These are phyloP conservation scores for Cyclotella choctawhatcheeana DNA, from an alignment of 108 stramenopile species.

Conservation along the genomic window DNA sequence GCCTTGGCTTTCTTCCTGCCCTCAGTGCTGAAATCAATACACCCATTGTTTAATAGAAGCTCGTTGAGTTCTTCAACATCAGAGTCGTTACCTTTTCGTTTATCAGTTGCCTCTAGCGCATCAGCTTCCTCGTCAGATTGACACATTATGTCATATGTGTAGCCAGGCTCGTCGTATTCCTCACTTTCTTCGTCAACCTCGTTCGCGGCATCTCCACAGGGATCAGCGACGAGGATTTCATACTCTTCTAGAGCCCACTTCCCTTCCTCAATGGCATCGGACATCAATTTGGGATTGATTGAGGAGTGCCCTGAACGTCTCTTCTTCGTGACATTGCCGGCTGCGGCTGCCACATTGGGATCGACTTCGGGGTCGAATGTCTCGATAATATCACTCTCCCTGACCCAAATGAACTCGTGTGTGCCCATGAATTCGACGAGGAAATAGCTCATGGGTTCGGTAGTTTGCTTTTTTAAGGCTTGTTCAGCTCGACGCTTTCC, in stretches of 20 bases:
- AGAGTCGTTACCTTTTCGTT: conserved; percentile 31
- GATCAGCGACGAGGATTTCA: conserved; percentile 62
- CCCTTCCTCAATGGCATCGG: conserved; percentile 79
- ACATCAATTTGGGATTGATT: conserved; percentile 68
- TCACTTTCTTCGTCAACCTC: conserved; percentile 65
- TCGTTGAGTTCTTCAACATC: conserved; percentile 82
- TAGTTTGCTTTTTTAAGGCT: conserved; percentile 62
- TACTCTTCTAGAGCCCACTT: conserved; percentile 75
- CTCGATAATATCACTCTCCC: conserved; percentile 85
- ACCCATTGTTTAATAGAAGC: conserved; percentile 75
- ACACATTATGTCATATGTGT: conserved; percentile 67
- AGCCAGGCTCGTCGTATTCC: conserved; percentile 45
- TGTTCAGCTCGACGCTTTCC: conserved; percentile 79
- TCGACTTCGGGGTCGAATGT: conserved; percentile 85
- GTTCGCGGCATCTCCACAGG: conserved; percentile 57
- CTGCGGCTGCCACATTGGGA: conserved; percentile 57
- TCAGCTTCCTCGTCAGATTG: conserved; percentile 87
- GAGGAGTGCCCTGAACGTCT: conserved; percentile 55
- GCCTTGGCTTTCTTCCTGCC: conserved; percentile 83
- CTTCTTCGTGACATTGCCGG: conserved; percentile 65
- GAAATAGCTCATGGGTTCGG: conserved; percentile 81
- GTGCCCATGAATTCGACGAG: conserved; percentile 89
- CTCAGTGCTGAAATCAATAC: conserved; percentile 67
- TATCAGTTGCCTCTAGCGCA: conserved; percentile 40
- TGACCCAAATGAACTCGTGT: conserved; percentile 91